phyloP scores from a whole-genome alignment of 176 grass and related monocot species.

The Elymus sibiricus region DNA sequence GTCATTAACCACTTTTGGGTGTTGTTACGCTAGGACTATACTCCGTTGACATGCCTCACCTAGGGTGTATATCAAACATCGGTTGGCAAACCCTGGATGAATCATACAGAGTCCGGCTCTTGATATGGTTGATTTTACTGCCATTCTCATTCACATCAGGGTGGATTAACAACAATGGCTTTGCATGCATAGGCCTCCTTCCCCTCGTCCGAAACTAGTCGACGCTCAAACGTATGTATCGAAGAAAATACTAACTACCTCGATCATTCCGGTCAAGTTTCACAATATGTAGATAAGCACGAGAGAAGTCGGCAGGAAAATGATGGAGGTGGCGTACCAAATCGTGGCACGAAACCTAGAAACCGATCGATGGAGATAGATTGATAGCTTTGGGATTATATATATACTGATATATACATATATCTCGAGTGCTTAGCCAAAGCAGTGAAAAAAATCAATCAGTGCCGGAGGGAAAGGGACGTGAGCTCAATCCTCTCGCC shows the following conservation, averaged over 20 bases:
- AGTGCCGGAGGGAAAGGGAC: slow-evolving; percentile 46
- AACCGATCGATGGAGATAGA: background rate
- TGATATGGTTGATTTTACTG: no score
- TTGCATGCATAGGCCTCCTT: no score
- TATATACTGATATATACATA: background rate
- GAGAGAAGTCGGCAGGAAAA: background rate
- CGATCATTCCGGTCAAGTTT: background rate
- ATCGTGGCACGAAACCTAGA: slow-evolving; percentile 14
- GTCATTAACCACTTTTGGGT: no score
- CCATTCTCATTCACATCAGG: no score
- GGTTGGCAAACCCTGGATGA: no score
- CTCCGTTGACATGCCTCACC: no score
- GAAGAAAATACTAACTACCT: background rate
- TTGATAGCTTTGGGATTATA: background rate
- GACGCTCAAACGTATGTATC: no score
- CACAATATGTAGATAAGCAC: slow-evolving; percentile 7
- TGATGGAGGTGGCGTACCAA: background rate
- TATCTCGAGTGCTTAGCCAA: background rate
- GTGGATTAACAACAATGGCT: no score
- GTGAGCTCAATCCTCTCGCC: slow-evolving; percentile 46
- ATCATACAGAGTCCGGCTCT: no score
- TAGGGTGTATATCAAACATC: no score
- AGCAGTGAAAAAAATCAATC: slow-evolving; percentile 8
- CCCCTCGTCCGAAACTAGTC: no score
- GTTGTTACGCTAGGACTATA: no score